Conservation (phyloP, 2,329 filamentous ascomycete genomes). For the Apiospora saccharicola region DNA sequence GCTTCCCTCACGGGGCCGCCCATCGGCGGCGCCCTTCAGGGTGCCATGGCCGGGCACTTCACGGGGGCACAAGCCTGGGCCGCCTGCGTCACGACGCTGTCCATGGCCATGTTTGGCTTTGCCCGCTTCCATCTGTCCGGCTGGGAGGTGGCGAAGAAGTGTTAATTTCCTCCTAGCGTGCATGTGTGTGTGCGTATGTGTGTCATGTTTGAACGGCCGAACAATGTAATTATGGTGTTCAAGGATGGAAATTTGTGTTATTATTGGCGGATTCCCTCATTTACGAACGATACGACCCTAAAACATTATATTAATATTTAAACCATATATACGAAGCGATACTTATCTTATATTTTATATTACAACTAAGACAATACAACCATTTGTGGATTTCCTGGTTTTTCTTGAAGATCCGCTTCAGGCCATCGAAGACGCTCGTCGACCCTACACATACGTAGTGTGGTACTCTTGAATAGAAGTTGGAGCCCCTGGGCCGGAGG, state of each 20-base stretch:
- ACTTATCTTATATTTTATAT: background rate
- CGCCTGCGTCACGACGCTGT: conserved; percentile 28
- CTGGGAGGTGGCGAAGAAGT: conserved; percentile 20
- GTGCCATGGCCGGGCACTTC: conserved; percentile 37
- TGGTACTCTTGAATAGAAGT: background rate
- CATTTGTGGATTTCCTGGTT: background rate
- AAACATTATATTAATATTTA: background rate
- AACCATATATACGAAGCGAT: background rate
- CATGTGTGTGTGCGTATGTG: background rate
- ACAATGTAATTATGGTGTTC: background rate
- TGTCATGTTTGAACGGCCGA: background rate
- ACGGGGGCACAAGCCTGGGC: conserved; percentile 45
- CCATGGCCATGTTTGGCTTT: conserved; percentile 13
- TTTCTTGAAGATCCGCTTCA: background rate
- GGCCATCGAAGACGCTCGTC: too few species aligned
- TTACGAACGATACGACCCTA: background rate
- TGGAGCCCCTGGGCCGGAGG: background rate
- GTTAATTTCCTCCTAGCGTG: background rate
- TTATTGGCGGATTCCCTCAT: background rate
- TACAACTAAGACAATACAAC: too few species aligned
- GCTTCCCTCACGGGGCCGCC: conserved; percentile 49
- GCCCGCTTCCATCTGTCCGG: conserved; percentile 11
- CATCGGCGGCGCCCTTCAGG: conserved; percentile 47
- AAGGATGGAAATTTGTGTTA: background rate
- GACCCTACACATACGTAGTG: background rate